Evolutionary conservation across 2,329 filamentous ascomycete species (phyloP), one percentile per base, ranked within the genome.

Genomic region (Chrysoporthe deuterocubensis): DNA sequence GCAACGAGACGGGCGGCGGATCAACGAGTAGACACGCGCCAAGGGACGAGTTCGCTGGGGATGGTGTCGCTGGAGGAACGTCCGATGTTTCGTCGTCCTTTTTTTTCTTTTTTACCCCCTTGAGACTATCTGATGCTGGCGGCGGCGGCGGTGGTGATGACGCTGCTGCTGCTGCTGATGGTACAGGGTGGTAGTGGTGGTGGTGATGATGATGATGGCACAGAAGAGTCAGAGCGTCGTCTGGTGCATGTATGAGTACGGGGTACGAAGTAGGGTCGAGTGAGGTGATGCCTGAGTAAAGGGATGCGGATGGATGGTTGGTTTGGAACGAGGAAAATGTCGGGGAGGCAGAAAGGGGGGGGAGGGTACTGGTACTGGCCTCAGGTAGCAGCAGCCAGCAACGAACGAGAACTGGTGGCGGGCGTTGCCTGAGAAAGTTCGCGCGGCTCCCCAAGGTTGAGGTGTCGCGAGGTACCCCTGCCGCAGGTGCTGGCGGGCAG

Each of bases 381-480:
- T 14, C 57, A 60, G 42, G 37, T 60, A 60, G 57, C 40, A 44
- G 26, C 26, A 26, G 26, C 26, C 26, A 26, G 2, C 26, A 26
- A 26, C 26, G 26, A 26, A 42, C 57, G 14, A 60, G 40, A 60
- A 26, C 16, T 13, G 37, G 42, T 43, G 42, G 37, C 57, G 57
- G 57, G 57, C 57, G 37, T 44, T 60, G 57, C 26, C 44, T 44
- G 57, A 44, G n/a, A 60, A 60, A 43, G 57, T 44, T 60, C 37
- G 37, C 57, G 57, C 57, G 57, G 57, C 57, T 60, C n/a, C 26
- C 26, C 26, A 26, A 11, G 40, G 8, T 42, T 13, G n/a, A 14
- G 11, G 34, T 18, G 40, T 32, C 8, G 57, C 11, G 5, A 42
- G n/a, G 42, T 44, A 57, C 54, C 54, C 6, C 7, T 5, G 32